Percentiles rank a stretch among this genome's conserved stretches.
Evolutionary conservation across 768 basidiomycete species (phyloP).

Genomic region (Lactarius trivialis): DNA sequence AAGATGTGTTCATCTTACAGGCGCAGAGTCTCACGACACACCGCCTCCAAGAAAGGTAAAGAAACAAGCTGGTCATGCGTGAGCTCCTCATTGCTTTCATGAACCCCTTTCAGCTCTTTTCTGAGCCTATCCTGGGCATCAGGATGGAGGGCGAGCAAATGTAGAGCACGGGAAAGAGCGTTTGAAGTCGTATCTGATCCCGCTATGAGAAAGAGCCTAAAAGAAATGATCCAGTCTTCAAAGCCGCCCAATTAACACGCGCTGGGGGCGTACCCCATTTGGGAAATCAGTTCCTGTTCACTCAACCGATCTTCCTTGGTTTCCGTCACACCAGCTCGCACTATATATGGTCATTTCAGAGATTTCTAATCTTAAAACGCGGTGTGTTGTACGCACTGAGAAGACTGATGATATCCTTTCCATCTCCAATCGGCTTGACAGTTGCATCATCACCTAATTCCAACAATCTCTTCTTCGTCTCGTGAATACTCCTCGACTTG

Average conservation of each 20-base stretch:
- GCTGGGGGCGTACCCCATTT: conserved; percentile 26
- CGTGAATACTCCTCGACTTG: conserved; percentile 33
- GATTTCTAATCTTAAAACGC: neutral
- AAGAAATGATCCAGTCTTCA: neutral
- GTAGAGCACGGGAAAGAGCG: conserved; percentile 22
- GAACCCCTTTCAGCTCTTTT: neutral
- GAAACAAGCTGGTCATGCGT: conserved; percentile 29
- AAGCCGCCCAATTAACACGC: neutral
- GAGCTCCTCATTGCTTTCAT: conserved; percentile 25
- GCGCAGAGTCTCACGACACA: conserved; percentile 26
- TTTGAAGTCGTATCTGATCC: conserved; percentile 29
- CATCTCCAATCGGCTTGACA: conserved; percentile 31
- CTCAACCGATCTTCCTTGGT: conserved; percentile 30
- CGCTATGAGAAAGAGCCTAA: conserved; percentile 26
- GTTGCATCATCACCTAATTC: conserved; percentile 32
- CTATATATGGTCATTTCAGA: conserved; percentile 24
- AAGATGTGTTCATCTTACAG: neutral
- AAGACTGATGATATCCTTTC: conserved; percentile 42
- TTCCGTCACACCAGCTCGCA: conserved; percentile 35
- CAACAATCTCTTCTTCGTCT: conserved; percentile 34
- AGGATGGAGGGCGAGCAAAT: conserved; percentile 26
- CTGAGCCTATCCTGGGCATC: neutral
- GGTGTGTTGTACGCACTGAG: conserved; percentile 32
- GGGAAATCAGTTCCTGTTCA: conserved; percentile 33
- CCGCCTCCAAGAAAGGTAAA: conserved; percentile 32